A percentile compares a stretch with the other conserved stretches of the same genome.
These are phyloP conservation scores for Fusarium sp. DNA, from an alignment of 2,329 filamentous ascomycete genomes.

Conservation along the genomic window DNA sequence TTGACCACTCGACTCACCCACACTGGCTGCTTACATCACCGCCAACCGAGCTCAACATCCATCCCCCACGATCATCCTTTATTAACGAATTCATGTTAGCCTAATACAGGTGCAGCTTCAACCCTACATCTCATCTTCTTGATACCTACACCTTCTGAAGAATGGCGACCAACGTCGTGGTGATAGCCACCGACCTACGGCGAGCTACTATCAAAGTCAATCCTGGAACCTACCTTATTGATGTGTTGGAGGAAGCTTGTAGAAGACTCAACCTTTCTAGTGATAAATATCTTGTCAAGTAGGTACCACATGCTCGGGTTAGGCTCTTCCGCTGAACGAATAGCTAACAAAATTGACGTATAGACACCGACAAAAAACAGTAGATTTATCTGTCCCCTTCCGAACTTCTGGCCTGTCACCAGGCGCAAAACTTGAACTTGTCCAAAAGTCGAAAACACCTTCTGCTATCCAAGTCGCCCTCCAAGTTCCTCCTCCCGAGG, in stretches of 20 bases:
- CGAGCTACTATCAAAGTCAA: conserved; percentile 84
- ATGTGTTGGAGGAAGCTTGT: conserved; percentile 89
- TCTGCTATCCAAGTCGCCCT: conserved; percentile 89
- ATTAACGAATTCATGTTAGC: background rate
- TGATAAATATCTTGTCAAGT: conserved; percentile 85
- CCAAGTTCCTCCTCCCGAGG: conserved; percentile 80
- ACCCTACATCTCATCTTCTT: background rate
- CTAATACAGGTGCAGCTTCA: background rate
- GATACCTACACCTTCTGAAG: background rate
- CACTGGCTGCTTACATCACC: conserved; percentile 35
- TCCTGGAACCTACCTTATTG: conserved; percentile 81
- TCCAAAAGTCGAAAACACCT: conserved; percentile 85
- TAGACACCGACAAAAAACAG: conserved; percentile 82
- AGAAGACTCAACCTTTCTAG: conserved; percentile 78
- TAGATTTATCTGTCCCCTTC: conserved; percentile 87
- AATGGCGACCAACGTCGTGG: conserved; percentile 90
- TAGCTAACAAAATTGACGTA: background rate
- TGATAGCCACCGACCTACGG: conserved; percentile 82
- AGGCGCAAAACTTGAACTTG: conserved; percentile 92
- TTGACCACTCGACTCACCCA: background rate
- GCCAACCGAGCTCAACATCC: conserved; percentile 17
- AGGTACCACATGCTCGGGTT: conserved; percentile 37
- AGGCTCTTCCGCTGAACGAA: background rate
- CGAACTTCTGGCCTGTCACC: conserved; percentile 83
- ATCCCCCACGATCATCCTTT: conserved; percentile 10